These are phyloP conservation scores for Alternaria burnsii DNA, from an alignment of 2,329 filamentous ascomycete genomes.

Conservation along the genomic window DNA sequence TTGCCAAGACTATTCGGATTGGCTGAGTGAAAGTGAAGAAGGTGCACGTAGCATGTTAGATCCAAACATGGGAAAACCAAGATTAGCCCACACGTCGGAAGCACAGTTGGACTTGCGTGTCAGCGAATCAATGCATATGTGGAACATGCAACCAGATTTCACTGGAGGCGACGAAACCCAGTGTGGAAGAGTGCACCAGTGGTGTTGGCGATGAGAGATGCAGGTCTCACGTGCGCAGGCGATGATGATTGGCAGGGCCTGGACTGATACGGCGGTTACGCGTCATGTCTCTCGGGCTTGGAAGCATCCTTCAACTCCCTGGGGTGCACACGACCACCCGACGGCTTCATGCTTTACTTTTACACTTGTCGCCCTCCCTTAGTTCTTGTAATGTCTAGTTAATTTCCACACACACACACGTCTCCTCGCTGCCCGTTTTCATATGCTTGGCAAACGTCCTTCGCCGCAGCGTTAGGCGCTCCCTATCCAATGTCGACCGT, in stretches of 20 bases:
- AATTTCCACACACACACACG: background rate
- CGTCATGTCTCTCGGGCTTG: constrained; percentile 17
- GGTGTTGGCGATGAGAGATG: constrained; percentile 1
- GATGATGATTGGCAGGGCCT: constrained; percentile 17
- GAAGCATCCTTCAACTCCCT: constrained; percentile 6
- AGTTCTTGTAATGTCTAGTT: constrained; percentile 26
- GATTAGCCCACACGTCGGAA: background rate
- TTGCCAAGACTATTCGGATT: background rate
- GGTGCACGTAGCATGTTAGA: background rate
- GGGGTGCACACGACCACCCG: constrained; percentile 4
- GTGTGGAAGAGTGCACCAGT: background rate
- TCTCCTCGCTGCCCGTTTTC: background rate
- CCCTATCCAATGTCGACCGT: constrained; percentile 43
- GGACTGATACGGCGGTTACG: constrained; percentile 15
- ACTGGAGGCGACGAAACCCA: background rate
- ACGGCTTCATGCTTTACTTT: constrained; percentile 1
- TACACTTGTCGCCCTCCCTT: constrained; percentile 8
- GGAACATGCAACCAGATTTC: background rate
- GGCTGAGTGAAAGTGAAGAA: constrained; percentile 2
- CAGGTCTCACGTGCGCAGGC: constrained; percentile 20
- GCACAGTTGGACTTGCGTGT: background rate
- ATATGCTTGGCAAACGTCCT: constrained; percentile 13
- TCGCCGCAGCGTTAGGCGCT: constrained; percentile 18
- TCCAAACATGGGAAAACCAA: background rate
- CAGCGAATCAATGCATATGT: background rate